phyloP scores from a whole-genome alignment of 2,329 filamentous ascomycete genomes.

The Aspergillus persii region DNA sequence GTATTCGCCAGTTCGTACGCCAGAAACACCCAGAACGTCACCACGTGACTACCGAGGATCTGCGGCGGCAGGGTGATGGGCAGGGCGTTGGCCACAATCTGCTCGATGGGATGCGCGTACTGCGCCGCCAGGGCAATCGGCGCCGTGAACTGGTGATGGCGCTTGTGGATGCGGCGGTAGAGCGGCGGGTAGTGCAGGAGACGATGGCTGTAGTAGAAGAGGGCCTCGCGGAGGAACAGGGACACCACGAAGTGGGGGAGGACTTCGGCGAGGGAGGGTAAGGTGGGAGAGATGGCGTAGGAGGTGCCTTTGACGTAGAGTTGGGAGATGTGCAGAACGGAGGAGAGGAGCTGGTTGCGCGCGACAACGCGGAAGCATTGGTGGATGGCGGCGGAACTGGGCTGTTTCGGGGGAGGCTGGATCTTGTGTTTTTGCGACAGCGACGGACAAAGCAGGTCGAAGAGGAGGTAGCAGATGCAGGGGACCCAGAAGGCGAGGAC shows the following conservation, averaged over 20 bases:
- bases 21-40: slow-evolving; percentile 55
- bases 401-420: slow-evolving; percentile 53
- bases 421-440: slow-evolving; percentile 56
- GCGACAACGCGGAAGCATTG: slow-evolving; percentile 47
- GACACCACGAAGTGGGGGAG: slow-evolving; percentile 43
- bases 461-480: slow-evolving; percentile 39
- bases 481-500: slow-evolving; percentile 27
- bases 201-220: slow-evolving; percentile 59
- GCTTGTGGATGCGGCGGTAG: slow-evolving; percentile 55
- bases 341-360: slow-evolving; percentile 49
- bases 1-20: slow-evolving; percentile 52
- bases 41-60: slow-evolving; percentile 47
- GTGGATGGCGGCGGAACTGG: slow-evolving; percentile 42
- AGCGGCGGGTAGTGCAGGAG: slow-evolving; percentile 50
- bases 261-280: slow-evolving; percentile 41
- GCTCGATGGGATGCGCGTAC: slow-evolving; percentile 58
- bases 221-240: slow-evolving; percentile 46
- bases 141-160: slow-evolving; percentile 56
- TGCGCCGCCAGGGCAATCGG: slow-evolving; percentile 56
- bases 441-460: slow-evolving; percentile 46
- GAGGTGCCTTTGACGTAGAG: slow-evolving; percentile 14
- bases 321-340: slow-evolving; percentile 31
- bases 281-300: slow-evolving; percentile 29
- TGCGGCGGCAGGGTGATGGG: slow-evolving; percentile 53
- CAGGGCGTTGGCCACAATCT: slow-evolving; percentile 53